Base-by-base conservation (phyloP, 2,329 filamentous ascomycete species). In the Tympanopsis confertula region DNA sequence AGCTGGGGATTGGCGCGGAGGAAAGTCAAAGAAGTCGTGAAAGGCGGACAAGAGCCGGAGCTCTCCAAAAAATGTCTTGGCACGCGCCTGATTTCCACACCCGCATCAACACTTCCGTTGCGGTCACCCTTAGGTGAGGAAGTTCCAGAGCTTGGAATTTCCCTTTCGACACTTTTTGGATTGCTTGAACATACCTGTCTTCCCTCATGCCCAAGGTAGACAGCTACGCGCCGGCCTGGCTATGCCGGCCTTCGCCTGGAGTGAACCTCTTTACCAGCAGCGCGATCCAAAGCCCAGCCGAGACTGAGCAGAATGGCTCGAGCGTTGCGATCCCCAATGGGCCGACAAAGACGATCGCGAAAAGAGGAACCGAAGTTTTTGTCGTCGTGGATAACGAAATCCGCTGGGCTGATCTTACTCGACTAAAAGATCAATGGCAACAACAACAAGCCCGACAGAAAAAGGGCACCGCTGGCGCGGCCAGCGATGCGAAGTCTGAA, bases 351-450 rank as follows among this genome's bases (percentile, higher is more conserved):
- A 87, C 78, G 1, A 80, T 96, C 49, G 88, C 87, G 7, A 77
- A 74, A 36, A 71, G 89, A 41, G 87, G 84, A 13, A 86, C 84
- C 1, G 88, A 98, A 51, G 66, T 96, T 7, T 96, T 96, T 54
- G 78, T 86, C 12, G 88, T 87, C 15, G 79, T 83, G 29, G 88
- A 88, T 36, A 88, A 82, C 49, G 86, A 96, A 58, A 82, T 98
- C 43, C 74, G 88, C 56, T 98, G 91, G 87, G 81, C 84, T 7
- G 86, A 94, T 58, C 62, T 98, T 39, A 75, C 78, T 37, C 75
- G 80, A 41, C 58, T 96, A 51, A 94, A 93, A 63, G 83, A 78
- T 43, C 53, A 55, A 38, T 70, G 62, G 59, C 61, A 66, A 39
- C 53, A 65, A 19, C 61, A 60, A 38, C 22, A 50, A 41, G 38